Conservation (phyloP, 306 rosid genomes). For the Boehmeria nivea region DNA sequence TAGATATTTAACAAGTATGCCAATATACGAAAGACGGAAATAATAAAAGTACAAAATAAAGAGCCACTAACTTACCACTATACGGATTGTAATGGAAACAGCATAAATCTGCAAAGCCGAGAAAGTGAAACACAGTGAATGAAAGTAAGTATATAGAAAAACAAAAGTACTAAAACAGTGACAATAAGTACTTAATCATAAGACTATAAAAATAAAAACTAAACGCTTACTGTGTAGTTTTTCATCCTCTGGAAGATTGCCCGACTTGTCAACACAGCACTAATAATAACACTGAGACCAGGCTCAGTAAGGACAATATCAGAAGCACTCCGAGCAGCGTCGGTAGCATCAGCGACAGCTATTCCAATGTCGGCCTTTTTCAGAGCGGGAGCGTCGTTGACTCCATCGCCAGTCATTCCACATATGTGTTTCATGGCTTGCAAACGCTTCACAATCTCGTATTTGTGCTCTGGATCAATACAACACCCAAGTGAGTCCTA, state of each 20-base stretch:
- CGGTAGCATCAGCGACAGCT: conserved; percentile 99
- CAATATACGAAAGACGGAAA: background rate
- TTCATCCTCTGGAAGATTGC: conserved; percentile 99
- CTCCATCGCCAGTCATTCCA: conserved; percentile 99
- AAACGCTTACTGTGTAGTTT: conserved; percentile 78
- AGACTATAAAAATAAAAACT: background rate
- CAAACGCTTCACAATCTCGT: conserved; percentile 96
- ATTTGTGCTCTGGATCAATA: conserved; percentile 76
- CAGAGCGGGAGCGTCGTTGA: conserved; percentile 98
- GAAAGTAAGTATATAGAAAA: background rate
- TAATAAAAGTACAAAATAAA: conserved; percentile 2
- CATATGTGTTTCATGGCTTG: conserved; percentile 98
- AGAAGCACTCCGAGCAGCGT: conserved; percentile 99
- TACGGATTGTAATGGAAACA: conserved; percentile 96
- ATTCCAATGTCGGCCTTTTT: conserved; percentile 99
- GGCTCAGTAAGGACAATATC: conserved; percentile 98
- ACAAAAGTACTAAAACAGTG: background rate
- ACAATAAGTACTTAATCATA: background rate
- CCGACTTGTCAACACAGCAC: conserved; percentile 97
- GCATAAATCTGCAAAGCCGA: conserved; percentile 99
- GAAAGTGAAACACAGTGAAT: background rate
- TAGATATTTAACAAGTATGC: background rate
- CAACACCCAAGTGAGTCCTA: conserved; percentile 18
- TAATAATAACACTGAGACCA: conserved; percentile 91
- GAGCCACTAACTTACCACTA: conserved; percentile 62